These are phyloP conservation scores for Harringtonia lauricola DNA, from an alignment of 2,329 filamentous ascomycete genomes.

Conservation along the genomic window DNA sequence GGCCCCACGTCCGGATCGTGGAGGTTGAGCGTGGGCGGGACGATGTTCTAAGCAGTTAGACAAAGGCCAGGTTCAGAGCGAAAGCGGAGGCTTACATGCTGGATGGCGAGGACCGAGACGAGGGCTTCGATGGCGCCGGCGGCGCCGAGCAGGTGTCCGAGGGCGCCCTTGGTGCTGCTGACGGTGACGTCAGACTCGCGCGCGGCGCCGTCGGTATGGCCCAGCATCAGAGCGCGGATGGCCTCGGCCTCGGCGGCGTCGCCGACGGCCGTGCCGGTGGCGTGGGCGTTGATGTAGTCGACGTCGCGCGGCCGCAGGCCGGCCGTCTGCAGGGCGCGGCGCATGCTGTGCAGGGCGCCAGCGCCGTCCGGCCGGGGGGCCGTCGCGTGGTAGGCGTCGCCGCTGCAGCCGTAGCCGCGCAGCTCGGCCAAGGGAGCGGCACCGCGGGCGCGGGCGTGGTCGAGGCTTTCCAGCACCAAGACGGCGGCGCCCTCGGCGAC, in stretches of 20 bases:
- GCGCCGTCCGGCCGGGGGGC: conserved; percentile 73
- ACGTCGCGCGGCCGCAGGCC: conserved; percentile 56
- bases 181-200: conserved; percentile 60
- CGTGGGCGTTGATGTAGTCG: conserved; percentile 93
- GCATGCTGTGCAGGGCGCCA: conserved; percentile 80
- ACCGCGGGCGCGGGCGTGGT: conserved; percentile 71
- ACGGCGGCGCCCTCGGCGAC: conserved; percentile 88
- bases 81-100: conserved; percentile 48
- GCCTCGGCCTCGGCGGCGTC: conserved; percentile 82
- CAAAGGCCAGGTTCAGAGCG: neutral
- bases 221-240: conserved; percentile 66
- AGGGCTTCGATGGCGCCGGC: conserved; percentile 85
- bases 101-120: conserved; percentile 69
- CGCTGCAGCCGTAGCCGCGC: conserved; percentile 79
- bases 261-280: conserved; percentile 76
- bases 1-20: conserved; percentile 54
- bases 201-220: conserved; percentile 54
- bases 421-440: conserved; percentile 83
- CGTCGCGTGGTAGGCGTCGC: conserved; percentile 89
- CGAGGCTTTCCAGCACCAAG: conserved; percentile 76
- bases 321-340: conserved; percentile 64
- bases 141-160: conserved; percentile 85
- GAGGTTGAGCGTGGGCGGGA: conserved; percentile 85
- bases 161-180: conserved; percentile 87
- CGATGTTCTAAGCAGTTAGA: conserved; percentile 42